Evolutionary conservation across 306 rosid species (phyloP), one percentile per base, ranked within the genome.

Genomic region (Ziziphus jujuba): DNA sequence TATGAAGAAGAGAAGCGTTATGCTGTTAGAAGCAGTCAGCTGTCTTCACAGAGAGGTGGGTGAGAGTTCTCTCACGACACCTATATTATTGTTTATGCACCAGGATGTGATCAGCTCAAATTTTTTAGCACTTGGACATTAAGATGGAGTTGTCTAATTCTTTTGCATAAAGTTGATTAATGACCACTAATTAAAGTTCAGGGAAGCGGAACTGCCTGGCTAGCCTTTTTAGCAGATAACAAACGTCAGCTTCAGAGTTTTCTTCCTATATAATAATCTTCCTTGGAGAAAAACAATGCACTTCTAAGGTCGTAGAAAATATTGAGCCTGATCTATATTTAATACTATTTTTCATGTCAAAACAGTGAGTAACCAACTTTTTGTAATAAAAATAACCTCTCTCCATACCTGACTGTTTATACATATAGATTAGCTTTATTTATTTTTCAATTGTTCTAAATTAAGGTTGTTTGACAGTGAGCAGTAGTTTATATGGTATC

Each of bases 1-100:
- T 92, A 92, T 59, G 96, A 86, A 86, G 98, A 92, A 82, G 98
- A 92, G 82, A 87, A 86, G 85, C 89, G 77, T 51, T 92, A 92
- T 73, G 79, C 89, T 68, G 71, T 87, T 64, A 62, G 77, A 74
- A 59, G 60, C 56, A 36, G 59, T 80, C 84, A 58, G 66, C 84
- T 58, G 55, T 70, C 85, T 67, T 82, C 89, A 9, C 71, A 61
- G 65, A 79, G 79, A 82, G 95, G 96, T 90, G 73, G 59, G 88
- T 77, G 56, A 65, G 28, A 71, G 66, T 61, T 43, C 48, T 62
- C 59, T 66, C 48, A 65, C n/a, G 25, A 67, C 15, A 53, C 48
- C 55, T 31, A 23, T 72, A 9, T 24, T n/a, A n/a, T 47, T 48
- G 63, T 40, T 13, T 16, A 21, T 3, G 2, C 53, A 44, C 7